These are phyloP conservation scores for Verbascum thapsus DNA, from an alignment of 257 asterid genomes.

Conservation along the genomic window DNA sequence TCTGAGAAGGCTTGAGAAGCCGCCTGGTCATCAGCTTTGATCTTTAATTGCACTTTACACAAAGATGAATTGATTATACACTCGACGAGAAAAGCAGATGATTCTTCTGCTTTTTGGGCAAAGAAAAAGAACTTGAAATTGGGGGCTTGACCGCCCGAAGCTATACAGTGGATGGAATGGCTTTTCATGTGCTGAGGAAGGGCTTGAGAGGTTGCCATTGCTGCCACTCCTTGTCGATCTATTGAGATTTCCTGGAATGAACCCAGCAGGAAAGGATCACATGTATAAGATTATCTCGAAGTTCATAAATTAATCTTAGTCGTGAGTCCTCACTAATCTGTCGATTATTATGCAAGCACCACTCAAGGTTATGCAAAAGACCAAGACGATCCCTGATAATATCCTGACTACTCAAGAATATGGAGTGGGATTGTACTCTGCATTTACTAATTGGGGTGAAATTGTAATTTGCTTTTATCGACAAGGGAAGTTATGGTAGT, in stretches of 20 bases:
- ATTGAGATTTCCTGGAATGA: slow-evolving; percentile 67
- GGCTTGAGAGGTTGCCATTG: slow-evolving; percentile 71
- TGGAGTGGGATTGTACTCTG: too few species aligned
- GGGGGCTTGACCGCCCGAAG: slow-evolving; percentile 97
- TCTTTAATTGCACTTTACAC: slow-evolving; percentile 76
- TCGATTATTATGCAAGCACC: too few species aligned
- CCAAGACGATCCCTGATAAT: too few species aligned
- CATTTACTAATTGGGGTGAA: too few species aligned
- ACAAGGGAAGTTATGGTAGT: too few species aligned
- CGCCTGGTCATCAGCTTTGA: slow-evolving; percentile 88
- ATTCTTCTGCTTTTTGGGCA: slow-evolving; percentile 70
- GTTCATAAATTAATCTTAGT: too few species aligned
- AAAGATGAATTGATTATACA: slow-evolving; percentile 77
- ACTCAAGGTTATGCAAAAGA: too few species aligned
- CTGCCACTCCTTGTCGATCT: slow-evolving; percentile 78
- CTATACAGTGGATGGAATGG: slow-evolving; percentile 82
- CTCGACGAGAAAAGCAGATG: slow-evolving; percentile 75
- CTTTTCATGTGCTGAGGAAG: slow-evolving; percentile 83
- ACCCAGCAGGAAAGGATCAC: neutral
- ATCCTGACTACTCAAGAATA: too few species aligned
- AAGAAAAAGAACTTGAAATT: slow-evolving; percentile 91
- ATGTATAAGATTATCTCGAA: neutral
- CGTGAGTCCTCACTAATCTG: too few species aligned
- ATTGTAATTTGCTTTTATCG: too few species aligned
- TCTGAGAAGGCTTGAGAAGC: slow-evolving; percentile 71